A percentile compares a stretch with the other conserved stretches of the same genome.
Conservation (phyloP, 257 asterid genomes). For the Verbena officinalis region DNA sequence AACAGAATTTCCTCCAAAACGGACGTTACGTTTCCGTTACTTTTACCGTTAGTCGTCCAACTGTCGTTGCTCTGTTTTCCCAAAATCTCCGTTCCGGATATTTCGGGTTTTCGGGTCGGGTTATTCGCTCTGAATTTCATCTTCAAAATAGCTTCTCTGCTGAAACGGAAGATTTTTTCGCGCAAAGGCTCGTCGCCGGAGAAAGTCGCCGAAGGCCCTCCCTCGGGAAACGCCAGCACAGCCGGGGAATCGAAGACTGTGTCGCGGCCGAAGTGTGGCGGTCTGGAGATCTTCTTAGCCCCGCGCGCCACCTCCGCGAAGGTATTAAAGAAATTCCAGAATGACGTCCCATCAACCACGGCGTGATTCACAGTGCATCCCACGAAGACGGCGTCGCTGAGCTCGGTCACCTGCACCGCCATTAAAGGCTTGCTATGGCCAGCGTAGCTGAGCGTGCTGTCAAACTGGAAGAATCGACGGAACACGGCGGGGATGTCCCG, state of each 20-base stretch:
- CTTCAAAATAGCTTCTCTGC: conserved; percentile 66
- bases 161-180: conserved; percentile 76
- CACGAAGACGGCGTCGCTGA: conserved; percentile 65
- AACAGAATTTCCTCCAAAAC: neutral
- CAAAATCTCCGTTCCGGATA: conserved; percentile 33
- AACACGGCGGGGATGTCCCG: conserved; percentile 58
- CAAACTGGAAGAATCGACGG: conserved; percentile 70
- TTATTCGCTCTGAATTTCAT: conserved; percentile 63
- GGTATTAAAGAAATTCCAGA: conserved; percentile 91
- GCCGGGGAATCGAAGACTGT: conserved; percentile 71
- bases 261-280: conserved; percentile 64
- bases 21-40: conserved; percentile 50
- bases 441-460: conserved; percentile 71
- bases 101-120: conserved; percentile 32
- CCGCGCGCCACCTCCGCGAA: conserved; percentile 73
- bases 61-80: conserved; percentile 48
- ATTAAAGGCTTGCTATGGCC: conserved; percentile 71
- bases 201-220: conserved; percentile 85
- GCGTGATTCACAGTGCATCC: conserved; percentile 88
- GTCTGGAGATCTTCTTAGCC: conserved; percentile 41
- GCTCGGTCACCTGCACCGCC: conserved; percentile 82
- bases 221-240: conserved; percentile 59
- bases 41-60: conserved; percentile 40
- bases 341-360: conserved; percentile 92
- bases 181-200: conserved; percentile 76